Conservation (phyloP, 768 basidiomycete genomes). For the Gloeophyllum trabeum region DNA sequence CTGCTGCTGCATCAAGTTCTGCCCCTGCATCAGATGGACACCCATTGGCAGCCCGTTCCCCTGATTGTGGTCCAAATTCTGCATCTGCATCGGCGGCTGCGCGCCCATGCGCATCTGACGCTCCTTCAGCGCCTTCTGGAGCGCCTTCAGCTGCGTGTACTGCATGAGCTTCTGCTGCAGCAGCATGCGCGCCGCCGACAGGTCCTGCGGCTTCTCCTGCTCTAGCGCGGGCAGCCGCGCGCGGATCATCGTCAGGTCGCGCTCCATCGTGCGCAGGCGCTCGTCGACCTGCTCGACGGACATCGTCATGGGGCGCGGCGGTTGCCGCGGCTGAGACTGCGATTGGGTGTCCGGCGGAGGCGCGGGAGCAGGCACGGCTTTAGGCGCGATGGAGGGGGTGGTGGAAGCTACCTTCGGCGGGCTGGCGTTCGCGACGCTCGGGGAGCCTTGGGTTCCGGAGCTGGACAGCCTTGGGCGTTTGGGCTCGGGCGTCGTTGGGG, state of each 20-base stretch:
- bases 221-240: slow-evolving; percentile 26
- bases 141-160: background rate
- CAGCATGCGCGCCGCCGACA: background rate
- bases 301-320: background rate
- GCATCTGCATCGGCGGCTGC: slow-evolving; percentile 8
- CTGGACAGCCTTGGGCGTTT: slow-evolving; percentile 24
- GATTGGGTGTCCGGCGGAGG: slow-evolving; percentile 12
- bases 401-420: too few relatives aligned
- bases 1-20: slow-evolving; percentile 10
- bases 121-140: slow-evolving; percentile 1
- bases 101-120: background rate
- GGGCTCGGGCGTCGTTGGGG: slow-evolving; percentile 28
- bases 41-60: slow-evolving; percentile 2
- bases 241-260: slow-evolving; percentile 5
- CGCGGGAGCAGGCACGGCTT: slow-evolving; percentile 13
- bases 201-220: slow-evolving; percentile 36
- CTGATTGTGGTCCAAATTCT: slow-evolving; percentile 10
- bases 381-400: slow-evolving; percentile 11
- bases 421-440: too few relatives aligned
- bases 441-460: slow-evolving; percentile 1
- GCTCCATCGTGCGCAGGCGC: slow-evolving; percentile 1
- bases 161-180: background rate
- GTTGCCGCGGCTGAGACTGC: slow-evolving; percentile 8
- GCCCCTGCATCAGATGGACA: slow-evolving; percentile 8
- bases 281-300: background rate